Base-by-base conservation (phyloP, 192 early-diverging fungal genomes). In the Coemansia sp. region DNA sequence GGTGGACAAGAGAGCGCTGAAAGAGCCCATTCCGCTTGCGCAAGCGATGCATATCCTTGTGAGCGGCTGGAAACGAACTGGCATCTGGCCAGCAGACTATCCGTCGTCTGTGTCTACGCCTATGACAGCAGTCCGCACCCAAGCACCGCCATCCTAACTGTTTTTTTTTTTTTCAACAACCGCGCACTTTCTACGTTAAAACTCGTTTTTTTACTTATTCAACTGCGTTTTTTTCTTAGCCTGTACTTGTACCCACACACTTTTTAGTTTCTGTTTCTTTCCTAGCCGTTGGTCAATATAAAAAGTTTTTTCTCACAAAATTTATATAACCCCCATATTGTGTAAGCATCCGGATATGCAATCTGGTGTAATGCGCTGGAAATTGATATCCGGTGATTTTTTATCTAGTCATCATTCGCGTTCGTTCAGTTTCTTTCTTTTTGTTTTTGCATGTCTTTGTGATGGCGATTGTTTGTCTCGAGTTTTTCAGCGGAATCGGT, bases 401-500 rank as follows among this genome's bases (percentile, higher is more conserved):
- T 28, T 1, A 28, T 28, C 22, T 28, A 28, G 22, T 28, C 22
- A 28, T 28, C 1, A 28, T 28, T 28, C 22, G 22, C 22, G 22
- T 28, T 28, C 1, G 22, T 28, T 28, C 22, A 28, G 22, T 28
- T 28, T 56, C 18, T 22, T 56, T 18, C 22, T 48, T 15, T 48
- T 12, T 12, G 3, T 15, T 48, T 1, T 28, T 28, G 22, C 22
- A 12, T 48, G 45, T 3, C 17, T 48, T 15, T 8, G 18, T 1
- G 14, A 59, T 59, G 57, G 0, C 57, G 18, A 12, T 59, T 37
- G 35, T 59, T 18, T 82, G 79, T 45, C 69, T 82, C 41, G 79
- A 82, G 68, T 82, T 82, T 71, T 82, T 82, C 66, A 82, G 79
- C 51, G 79, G 79, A 33, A 82, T 82, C 59, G 79, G 79, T 32